Percentiles rank a stretch among this genome's conserved stretches.
phyloP scores from a whole-genome alignment of 768 basidiomycete genomes.

The Cystofilobasidium bisporidii region DNA sequence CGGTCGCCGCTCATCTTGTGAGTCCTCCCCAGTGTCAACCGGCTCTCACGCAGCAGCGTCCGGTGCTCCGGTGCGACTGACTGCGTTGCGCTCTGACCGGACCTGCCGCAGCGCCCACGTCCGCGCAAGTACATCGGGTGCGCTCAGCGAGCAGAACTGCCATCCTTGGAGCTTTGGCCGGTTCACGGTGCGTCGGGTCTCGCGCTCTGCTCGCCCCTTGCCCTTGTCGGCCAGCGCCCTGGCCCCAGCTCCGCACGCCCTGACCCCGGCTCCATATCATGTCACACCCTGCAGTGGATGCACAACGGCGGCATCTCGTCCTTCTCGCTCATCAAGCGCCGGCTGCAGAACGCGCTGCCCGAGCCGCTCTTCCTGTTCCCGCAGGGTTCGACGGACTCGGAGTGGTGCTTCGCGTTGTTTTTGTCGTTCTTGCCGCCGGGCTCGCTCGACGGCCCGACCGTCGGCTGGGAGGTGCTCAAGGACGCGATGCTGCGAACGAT shows the following conservation, averaged over 20 bases:
- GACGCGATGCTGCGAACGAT: slow-evolving; percentile 86
- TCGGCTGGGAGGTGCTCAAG: slow-evolving; percentile 47
- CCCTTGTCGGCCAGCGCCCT: neutral
- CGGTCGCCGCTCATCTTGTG: slow-evolving; percentile 91
- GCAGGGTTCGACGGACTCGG: slow-evolving; percentile 95
- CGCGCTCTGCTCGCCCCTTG: neutral
- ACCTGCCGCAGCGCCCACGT: slow-evolving; percentile 78
- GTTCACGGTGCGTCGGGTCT: slow-evolving; percentile 61
- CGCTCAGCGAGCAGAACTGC: slow-evolving; percentile 53
- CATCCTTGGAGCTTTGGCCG: slow-evolving; percentile 90
- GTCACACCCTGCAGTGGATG: slow-evolving; percentile 61
- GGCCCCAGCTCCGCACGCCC: too few relatives aligned
- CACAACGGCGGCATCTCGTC: slow-evolving; percentile 90
- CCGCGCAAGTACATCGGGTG: slow-evolving; percentile 83
- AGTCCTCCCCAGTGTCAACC: too few relatives aligned
- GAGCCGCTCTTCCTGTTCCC: slow-evolving; percentile 81
- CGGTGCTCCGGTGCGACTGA: too few relatives aligned
- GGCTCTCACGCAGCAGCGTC: too few relatives aligned
- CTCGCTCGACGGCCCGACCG: slow-evolving; percentile 6
- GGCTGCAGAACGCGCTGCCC: slow-evolving; percentile 60
- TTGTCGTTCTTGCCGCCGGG: slow-evolving; percentile 49
- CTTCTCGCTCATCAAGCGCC: slow-evolving; percentile 69
- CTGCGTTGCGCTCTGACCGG: too few relatives aligned
- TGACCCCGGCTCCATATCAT: slow-evolving; percentile 5
- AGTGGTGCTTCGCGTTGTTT: slow-evolving; percentile 93